phyloP scores from a whole-genome alignment of 2,329 filamentous ascomycete species.

The Colletotrichum endophyticum region DNA sequence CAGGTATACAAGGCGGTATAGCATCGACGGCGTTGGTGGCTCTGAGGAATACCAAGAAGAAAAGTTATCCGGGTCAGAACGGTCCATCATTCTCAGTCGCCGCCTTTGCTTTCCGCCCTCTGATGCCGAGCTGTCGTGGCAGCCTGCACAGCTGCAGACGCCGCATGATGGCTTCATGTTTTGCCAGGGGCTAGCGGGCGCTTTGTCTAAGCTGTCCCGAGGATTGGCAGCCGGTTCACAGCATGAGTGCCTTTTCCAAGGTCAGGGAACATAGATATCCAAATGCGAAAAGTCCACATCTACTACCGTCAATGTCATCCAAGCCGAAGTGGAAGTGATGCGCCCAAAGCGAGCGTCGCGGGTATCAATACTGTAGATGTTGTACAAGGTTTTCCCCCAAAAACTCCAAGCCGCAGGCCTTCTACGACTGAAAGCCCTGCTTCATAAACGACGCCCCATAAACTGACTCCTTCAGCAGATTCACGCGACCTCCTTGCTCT shows the following conservation, averaged over 20 bases:
- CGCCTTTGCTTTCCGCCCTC: slow-evolving; percentile 4
- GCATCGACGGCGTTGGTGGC: slow-evolving; percentile 22
- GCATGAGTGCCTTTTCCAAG: neutral
- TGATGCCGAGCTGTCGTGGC: neutral
- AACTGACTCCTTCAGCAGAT: no score
- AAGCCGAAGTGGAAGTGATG: neutral
- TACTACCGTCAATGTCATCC: neutral
- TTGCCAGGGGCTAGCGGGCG: neutral
- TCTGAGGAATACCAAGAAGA: slow-evolving; percentile 20
- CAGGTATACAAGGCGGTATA: slow-evolving; percentile 20
- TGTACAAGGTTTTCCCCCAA: neutral
- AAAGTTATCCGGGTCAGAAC: slow-evolving; percentile 13
- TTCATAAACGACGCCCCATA: neutral
- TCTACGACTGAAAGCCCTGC: neutral
- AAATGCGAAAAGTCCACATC: neutral
- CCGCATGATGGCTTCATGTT: neutral
- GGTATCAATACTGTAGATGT: slow-evolving; percentile 13
- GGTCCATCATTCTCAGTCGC: slow-evolving; percentile 14
- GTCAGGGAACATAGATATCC: neutral
- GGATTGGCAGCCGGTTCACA: neutral
- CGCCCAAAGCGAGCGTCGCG: slow-evolving; percentile 16
- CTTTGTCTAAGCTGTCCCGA: neutral
- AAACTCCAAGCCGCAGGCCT: neutral
- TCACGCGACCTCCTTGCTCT: slow-evolving; percentile 23
- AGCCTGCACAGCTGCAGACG: neutral